These are phyloP conservation scores for Pyricularia sp. DNA, from an alignment of 2,329 filamentous ascomycete genomes.

Conservation along the genomic window DNA sequence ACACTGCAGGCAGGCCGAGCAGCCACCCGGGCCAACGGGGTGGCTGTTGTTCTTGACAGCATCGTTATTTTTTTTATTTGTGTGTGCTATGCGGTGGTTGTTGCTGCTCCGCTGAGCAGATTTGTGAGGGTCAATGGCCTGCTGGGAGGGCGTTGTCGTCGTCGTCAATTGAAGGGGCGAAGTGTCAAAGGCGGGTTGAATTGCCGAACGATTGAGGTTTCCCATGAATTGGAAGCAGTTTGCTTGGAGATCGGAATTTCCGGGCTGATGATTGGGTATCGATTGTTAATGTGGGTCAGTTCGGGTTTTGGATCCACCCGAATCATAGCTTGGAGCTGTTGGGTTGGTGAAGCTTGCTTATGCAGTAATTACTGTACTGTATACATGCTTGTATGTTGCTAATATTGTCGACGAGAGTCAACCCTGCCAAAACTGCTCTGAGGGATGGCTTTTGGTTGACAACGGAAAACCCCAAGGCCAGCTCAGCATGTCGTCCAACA, in stretches of 20 bases:
- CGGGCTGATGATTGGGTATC: conserved; percentile 3
- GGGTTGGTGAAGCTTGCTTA: not conserved
- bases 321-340: not conserved
- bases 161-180: conserved; percentile 8
- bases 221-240: conserved; percentile 1
- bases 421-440: not conserved
- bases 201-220: conserved; percentile 2
- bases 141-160: conserved; percentile 3
- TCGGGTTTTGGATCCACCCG: not conserved
- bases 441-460: not conserved
- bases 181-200: not conserved
- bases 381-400: not conserved
- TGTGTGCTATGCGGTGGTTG: not conserved
- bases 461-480: not conserved
- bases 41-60: conserved; percentile 31
- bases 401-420: not conserved
- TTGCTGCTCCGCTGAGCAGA: conserved; percentile 25
- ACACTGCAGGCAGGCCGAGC: conserved; percentile 28
- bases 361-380: not conserved
- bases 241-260: conserved; percentile 9
- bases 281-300: not conserved
- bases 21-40: conserved; percentile 28
- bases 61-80: conserved; percentile 15
- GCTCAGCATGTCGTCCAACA: conserved; percentile 31
- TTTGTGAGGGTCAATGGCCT: conserved; percentile 13